Percentiles rank a stretch among this genome's conserved stretches.
phyloP scores from a whole-genome alignment of 192 early-diverging fungal species.

The Backusella sp. region DNA sequence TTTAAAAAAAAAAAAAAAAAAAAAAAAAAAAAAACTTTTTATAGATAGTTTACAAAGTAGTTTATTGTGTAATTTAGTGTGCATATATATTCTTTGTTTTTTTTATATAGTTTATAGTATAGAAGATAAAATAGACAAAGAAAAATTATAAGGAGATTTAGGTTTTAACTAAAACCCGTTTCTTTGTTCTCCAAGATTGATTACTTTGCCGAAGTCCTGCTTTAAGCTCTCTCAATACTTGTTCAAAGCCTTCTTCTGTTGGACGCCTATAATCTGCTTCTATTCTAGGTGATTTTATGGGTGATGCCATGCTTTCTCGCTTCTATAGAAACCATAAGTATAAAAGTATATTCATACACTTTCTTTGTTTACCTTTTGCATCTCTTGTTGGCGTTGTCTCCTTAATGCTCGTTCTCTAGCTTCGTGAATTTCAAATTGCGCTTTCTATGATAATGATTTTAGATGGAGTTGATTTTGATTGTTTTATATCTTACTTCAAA shows the following conservation, averaged over 20 bases:
- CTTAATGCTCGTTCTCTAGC: constrained; percentile 27
- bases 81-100: background rate
- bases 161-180: background rate
- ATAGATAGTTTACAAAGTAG: background rate
- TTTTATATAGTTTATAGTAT: background rate
- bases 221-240: constrained; percentile 26
- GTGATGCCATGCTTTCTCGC: background rate
- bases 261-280: background rate
- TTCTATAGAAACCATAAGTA: background rate
- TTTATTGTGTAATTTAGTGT: background rate
- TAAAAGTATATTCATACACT: too few relatives aligned
- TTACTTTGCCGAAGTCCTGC: constrained; percentile 25
- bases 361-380: constrained; percentile 11
- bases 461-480: background rate
- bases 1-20: too few relatives aligned
- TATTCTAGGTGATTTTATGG: constrained; percentile 3
- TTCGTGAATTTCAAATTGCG: constrained; percentile 30
- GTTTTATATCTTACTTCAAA: constrained; percentile 38
- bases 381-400: constrained; percentile 18
- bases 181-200: constrained; percentile 7
- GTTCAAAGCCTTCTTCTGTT: constrained; percentile 16
- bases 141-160: background rate
- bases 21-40: background rate
- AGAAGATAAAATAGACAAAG: constrained; percentile 4
- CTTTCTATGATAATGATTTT: constrained; percentile 13